A percentile compares a stretch with the other conserved stretches of the same genome.
These are phyloP conservation scores for Pyrenophora graminea DNA, from an alignment of 2,329 filamentous ascomycete genomes.

Conservation along the genomic window DNA sequence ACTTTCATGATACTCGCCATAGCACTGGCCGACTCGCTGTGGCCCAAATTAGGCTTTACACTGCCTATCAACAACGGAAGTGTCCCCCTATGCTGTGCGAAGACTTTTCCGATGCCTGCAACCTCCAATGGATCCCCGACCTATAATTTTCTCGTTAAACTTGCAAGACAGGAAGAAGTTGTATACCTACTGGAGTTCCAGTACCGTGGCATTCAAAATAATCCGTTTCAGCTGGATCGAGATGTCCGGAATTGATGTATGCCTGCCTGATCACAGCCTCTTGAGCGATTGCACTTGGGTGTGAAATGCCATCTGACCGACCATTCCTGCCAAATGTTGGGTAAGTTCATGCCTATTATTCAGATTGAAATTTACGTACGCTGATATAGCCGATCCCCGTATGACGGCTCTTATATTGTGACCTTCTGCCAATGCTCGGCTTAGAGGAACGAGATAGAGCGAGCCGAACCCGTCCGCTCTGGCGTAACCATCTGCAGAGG, in stretches of 20 bases:
- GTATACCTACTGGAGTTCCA: conserved; percentile 29
- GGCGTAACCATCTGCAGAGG: conserved; percentile 28
- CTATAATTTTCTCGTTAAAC: too few relatives aligned
- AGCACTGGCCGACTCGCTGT: conserved; percentile 30
- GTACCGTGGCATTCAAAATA: conserved; percentile 36
- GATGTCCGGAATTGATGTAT: conserved; percentile 16
- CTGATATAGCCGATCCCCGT: not conserved
- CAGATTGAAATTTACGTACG: not conserved
- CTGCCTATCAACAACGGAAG: not conserved
- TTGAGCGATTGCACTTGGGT: conserved; percentile 14
- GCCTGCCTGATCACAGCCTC: conserved; percentile 26
- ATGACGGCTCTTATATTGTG: conserved; percentile 5
- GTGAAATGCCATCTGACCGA: conserved; percentile 14
- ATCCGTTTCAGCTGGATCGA: conserved; percentile 5
- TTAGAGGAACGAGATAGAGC: conserved; percentile 19
- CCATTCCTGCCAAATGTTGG: conserved; percentile 16
- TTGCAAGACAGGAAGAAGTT: too few relatives aligned
- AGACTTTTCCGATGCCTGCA: conserved; percentile 14
- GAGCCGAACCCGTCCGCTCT: conserved; percentile 26
- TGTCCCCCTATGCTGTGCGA: not conserved
- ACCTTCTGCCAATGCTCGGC: not conserved
- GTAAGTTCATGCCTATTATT: not conserved
- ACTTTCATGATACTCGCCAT: conserved; percentile 35
- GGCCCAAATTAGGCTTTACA: conserved; percentile 33
- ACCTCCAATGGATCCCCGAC: conserved; percentile 31